Conservation (phyloP, 352 stramenopile genomes). For the Pythium inflatum region DNA sequence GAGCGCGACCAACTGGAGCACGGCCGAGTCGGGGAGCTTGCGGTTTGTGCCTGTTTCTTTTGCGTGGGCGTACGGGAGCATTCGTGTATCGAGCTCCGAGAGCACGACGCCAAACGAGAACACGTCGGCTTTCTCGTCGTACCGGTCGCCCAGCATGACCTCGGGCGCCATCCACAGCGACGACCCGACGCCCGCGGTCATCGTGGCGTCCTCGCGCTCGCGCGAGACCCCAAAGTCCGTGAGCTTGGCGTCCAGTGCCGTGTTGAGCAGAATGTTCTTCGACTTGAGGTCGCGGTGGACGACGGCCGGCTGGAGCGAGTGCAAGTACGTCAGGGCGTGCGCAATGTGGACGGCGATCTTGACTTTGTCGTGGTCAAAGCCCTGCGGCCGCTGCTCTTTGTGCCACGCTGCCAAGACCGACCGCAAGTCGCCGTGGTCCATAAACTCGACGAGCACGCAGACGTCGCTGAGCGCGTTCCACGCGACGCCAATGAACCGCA, state of each 20-base stretch:
- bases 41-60: background rate
- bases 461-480: background rate
- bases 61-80: background rate
- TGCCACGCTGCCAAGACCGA: background rate
- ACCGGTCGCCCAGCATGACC: background rate
- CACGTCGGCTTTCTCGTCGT: background rate
- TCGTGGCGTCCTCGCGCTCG: background rate
- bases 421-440: background rate
- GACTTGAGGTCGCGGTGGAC: background rate
- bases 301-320: background rate
- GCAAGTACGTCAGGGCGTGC: background rate
- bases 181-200: background rate
- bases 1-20: background rate
- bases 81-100: background rate
- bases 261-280: background rate
- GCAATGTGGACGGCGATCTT: background rate
- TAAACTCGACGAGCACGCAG: background rate
- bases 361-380: background rate
- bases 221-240: background rate
- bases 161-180: background rate
- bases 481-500: background rate
- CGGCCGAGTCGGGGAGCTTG: background rate
- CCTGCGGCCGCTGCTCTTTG: background rate
- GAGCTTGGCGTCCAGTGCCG: background rate
- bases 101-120: background rate